Evolutionary conservation across 2,329 filamentous ascomycete species (phyloP), one percentile per base, ranked within the genome.

Genomic region (Paraphaeosphaeria sporulosa): DNA sequence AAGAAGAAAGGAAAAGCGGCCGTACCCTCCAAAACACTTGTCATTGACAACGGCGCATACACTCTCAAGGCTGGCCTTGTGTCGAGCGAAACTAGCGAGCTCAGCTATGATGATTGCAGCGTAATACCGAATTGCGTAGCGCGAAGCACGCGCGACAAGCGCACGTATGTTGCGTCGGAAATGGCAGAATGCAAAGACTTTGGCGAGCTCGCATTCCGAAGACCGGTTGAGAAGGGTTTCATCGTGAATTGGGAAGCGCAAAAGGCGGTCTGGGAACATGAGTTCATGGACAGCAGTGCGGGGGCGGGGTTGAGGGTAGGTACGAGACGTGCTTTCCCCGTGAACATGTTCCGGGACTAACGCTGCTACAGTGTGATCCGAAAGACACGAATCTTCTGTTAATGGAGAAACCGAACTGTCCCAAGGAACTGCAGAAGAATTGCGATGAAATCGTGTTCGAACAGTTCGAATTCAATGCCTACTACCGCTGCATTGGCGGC

Each of bases 381-480:
- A 82, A 85, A 55, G 89, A 94, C 57, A 95, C 93, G n/a, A 90
- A 93, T 50, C 80, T 99, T 59, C 80, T 99, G 4, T 84, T 98
- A 53, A 89, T 91, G 1, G 95, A 99, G 77, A 90, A 93, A 48
- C 90, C 93, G 4, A 97, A 96, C 78, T 89, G 90, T 4, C 84
- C 96, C 58, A 89, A 90, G 0, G 88, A 89, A 13, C 80, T 99
- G 64, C 93, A 97, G 78, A 87, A 89, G 42, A 95, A 97, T 75
- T 93, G 92, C 69, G 95, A 99, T 73, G 94, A 99, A 81, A 93
- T 99, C 73, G 87, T 98, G 1, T 98, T 99, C 82, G 95, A 99
- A 75, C 94, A 98, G 75, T 99, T 95, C 81, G 92, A 92, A 2
- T 99, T 99, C 78, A 87, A 90, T 12, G 90, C 91, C 66, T 96